These are phyloP conservation scores for Coemansia sp. DNA, from an alignment of 192 early-diverging fungal species.

Conservation along the genomic window DNA sequence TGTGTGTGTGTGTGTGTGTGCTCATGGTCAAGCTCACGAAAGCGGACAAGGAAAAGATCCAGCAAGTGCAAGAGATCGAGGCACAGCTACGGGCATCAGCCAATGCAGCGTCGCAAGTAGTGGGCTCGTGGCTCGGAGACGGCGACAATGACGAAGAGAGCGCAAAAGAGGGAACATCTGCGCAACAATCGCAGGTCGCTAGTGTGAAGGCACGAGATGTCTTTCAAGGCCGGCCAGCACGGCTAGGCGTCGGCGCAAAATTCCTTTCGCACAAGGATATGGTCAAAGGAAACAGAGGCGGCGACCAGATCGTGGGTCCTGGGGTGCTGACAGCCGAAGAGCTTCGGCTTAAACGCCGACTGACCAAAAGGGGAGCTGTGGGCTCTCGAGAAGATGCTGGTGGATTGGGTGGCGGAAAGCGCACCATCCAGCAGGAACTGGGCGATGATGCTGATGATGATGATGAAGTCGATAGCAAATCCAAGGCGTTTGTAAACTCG, in stretches of 20 bases:
- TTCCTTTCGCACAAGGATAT: constrained; percentile 50
- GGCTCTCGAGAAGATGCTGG: background rate
- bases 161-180: background rate
- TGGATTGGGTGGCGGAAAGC: background rate
- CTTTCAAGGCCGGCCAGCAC: constrained; percentile 45
- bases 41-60: constrained; percentile 33
- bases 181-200: background rate
- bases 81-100: constrained; percentile 50
- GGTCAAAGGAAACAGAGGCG: constrained; percentile 16
- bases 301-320: background rate
- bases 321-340: constrained; percentile 29
- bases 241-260: constrained; percentile 50
- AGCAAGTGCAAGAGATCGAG: constrained; percentile 48
- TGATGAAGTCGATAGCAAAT: constrained; percentile 12
- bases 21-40: constrained; percentile 32
- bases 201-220: constrained; percentile 30
- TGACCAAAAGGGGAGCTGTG: constrained; percentile 10
- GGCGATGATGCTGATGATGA: no score
- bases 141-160: constrained; percentile 3
- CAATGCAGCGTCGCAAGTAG: constrained; percentile 40
- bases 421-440: background rate
- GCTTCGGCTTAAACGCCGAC: constrained; percentile 36
- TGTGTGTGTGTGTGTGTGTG: background rate
- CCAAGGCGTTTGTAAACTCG: background rate
- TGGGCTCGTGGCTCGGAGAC: constrained; percentile 35